Base-by-base conservation (phyloP, 106 monocot genomes). In the Dactylorhiza incarnata region DNA sequence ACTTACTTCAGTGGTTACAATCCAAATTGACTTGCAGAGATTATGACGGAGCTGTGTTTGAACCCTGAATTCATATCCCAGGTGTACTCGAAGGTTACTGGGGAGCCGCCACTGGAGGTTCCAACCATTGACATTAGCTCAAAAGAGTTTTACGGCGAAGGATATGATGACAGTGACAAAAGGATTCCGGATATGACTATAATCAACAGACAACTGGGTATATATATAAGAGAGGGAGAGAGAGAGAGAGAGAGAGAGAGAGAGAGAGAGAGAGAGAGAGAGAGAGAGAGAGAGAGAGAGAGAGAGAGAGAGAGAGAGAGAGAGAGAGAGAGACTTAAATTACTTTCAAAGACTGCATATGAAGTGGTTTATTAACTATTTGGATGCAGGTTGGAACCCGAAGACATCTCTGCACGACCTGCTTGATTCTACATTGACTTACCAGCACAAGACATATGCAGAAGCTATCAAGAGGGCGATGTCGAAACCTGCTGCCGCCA, bases 131-230 rank as follows among this genome's bases (percentile, higher is more conserved):
- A 88, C 79, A 86, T 88, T n/a, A 88, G 84, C 69, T 88, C 91
- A 23, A 80, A 84, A 71, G 88, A 88, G 49, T 88, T 91, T 67
- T 91, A 91, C 61, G 91, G 91, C 12, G 86, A 82, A 88, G 91
- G 88, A 3, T 91, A 91, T 47, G 92, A 86, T 79, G 88, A 89
- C 58, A 88, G 81, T 67, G 91, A 91, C 51, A 91, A 87, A 53
- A 59, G 91, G 19, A 91, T 91, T 58, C 91, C 91, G 14, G 91
- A 91, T 78, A 91, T 91, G 91, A 87, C 91, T 68, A 87, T 91
- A 56, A 91, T 91, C 83, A 80, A 80, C n/a, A 80, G 46, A 80
- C 80, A 75, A 69, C 74, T 80, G 48, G 80, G 80, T 80, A 75
- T 2, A 29, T 29, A 29, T n/a, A n/a, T n/a, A n/a, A 45, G n/a